These are phyloP conservation scores for Margaritispora aquatica DNA, from an alignment of 495 filamentous ascomycete species.

Conservation along the genomic window DNA sequence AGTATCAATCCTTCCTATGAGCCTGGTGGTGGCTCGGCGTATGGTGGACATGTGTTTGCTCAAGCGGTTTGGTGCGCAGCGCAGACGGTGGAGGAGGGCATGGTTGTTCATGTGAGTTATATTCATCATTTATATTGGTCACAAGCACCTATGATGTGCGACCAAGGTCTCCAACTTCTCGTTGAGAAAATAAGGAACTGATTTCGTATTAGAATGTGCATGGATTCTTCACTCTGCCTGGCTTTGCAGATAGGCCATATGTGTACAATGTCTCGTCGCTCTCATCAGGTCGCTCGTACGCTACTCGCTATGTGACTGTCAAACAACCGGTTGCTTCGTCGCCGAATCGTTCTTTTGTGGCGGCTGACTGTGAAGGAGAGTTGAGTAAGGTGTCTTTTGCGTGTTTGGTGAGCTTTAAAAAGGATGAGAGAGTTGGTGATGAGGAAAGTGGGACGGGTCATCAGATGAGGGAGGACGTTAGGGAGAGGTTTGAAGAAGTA, in stretches of 20 bases:
- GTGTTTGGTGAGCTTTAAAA: constrained; percentile 58
- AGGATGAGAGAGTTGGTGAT: constrained; percentile 26
- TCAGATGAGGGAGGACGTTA: constrained; percentile 30
- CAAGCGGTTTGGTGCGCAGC: constrained; percentile 58
- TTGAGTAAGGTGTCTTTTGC: constrained; percentile 51
- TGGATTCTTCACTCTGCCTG: constrained; percentile 59
- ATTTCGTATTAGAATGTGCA: constrained; percentile 62
- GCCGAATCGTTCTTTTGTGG: constrained; percentile 22
- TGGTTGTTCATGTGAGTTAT: constrained; percentile 53
- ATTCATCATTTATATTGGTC: too few species aligned
- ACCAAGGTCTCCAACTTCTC: too few species aligned
- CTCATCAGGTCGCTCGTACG: constrained; percentile 49
- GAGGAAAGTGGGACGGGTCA: constrained; percentile 28
- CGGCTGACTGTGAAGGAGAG: constrained; percentile 29
- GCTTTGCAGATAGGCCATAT: constrained; percentile 47
- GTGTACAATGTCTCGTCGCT: constrained; percentile 50
- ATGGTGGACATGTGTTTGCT: constrained; percentile 63
- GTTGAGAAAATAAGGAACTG: too few species aligned
- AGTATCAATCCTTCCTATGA: not conserved
- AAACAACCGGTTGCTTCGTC: constrained; percentile 36
- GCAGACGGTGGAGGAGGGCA: constrained; percentile 42
- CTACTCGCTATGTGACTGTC: constrained; percentile 53
- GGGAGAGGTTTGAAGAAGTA: constrained; percentile 32
- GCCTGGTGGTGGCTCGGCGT: constrained; percentile 30
- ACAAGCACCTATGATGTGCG: too few species aligned